Percentiles rank a stretch among this genome's conserved stretches.
phyloP scores from a whole-genome alignment of 2,329 filamentous ascomycete genomes.

The Paradendryphiella salina region DNA sequence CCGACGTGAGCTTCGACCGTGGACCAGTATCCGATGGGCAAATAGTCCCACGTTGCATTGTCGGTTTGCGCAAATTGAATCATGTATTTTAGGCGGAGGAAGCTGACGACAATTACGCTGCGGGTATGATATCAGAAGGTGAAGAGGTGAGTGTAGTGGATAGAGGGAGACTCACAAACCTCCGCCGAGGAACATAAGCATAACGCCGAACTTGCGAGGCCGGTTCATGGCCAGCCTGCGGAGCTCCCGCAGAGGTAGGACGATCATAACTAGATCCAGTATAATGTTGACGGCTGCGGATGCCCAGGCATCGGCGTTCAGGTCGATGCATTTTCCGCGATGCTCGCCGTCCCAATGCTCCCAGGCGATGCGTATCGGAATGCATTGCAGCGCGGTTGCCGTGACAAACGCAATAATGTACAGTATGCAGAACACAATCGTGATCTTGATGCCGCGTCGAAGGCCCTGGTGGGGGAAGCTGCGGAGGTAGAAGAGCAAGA shows the following conservation, averaged over 20 bases:
- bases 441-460: slow-evolving; percentile 19
- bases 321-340: slow-evolving; percentile 28
- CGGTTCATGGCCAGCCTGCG: slow-evolving; percentile 34
- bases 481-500: slow-evolving; percentile 38
- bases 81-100: too few relatives aligned
- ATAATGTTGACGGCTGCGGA: slow-evolving; percentile 39
- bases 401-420: slow-evolving; percentile 30
- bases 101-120: too few relatives aligned
- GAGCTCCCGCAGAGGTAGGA: slow-evolving; percentile 39
- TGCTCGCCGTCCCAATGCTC: slow-evolving; percentile 34
- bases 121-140: too few relatives aligned
- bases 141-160: too few relatives aligned
- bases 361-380: slow-evolving; percentile 30
- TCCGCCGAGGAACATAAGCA: slow-evolving; percentile 46
- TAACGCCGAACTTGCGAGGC: slow-evolving; percentile 39
- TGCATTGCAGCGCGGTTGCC: slow-evolving; percentile 25
- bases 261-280: slow-evolving; percentile 36
- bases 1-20: slow-evolving; percentile 34
- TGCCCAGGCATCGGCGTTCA: slow-evolving; percentile 36
- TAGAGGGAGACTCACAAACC: slow-evolving; percentile 42
- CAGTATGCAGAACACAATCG: slow-evolving; percentile 19
- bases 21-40: slow-evolving; percentile 35
- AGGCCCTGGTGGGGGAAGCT: slow-evolving; percentile 32
- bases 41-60: slow-evolving; percentile 48
- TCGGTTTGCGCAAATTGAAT: too few relatives aligned